A percentile compares a stretch with the other conserved stretches of the same genome.
These are phyloP conservation scores for Backusella luteola DNA, from an alignment of 192 early-diverging fungal species.

Conservation along the genomic window DNA sequence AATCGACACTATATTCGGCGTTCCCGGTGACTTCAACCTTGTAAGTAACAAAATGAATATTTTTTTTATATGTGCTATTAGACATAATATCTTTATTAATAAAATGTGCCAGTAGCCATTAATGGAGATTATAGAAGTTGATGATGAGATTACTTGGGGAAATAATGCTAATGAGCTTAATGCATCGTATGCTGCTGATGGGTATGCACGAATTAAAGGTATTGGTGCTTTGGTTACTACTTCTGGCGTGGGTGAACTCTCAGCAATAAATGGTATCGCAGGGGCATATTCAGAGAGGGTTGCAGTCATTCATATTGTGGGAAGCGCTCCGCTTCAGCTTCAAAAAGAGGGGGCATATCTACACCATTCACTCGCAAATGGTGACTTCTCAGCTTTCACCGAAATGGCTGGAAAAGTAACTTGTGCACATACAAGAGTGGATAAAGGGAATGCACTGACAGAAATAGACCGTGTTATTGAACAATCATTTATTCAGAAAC, in stretches of 20 bases:
- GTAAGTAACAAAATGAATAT: slow-evolving; percentile 3
- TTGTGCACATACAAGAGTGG: slow-evolving; percentile 32
- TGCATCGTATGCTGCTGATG: slow-evolving; percentile 47
- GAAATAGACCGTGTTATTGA: slow-evolving; percentile 45
- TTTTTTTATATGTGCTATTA: neutral
- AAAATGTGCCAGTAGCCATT: neutral
- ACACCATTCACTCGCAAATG: slow-evolving; percentile 51
- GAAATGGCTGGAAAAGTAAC: slow-evolving; percentile 42
- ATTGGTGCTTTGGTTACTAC: slow-evolving; percentile 42
- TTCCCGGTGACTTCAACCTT: slow-evolving; percentile 49
- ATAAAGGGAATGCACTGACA: slow-evolving; percentile 23
- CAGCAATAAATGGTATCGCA: slow-evolving; percentile 43
- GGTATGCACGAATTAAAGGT: slow-evolving; percentile 46
- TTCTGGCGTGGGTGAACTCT: slow-evolving; percentile 47
- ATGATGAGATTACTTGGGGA: slow-evolving; percentile 42
- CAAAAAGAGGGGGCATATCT: slow-evolving; percentile 40
- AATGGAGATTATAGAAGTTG: slow-evolving; percentile 34
- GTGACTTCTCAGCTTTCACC: slow-evolving; percentile 42
- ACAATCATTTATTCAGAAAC: neutral
- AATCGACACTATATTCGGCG: slow-evolving; percentile 43
- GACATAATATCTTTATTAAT: neutral
- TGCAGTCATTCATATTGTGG: slow-evolving; percentile 51
- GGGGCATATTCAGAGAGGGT: slow-evolving; percentile 46
- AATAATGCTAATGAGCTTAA: slow-evolving; percentile 45
- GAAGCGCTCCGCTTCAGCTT: slow-evolving; percentile 39